These are phyloP conservation scores for Aulographum hederae DNA, from an alignment of 2,329 filamentous ascomycete species.

Conservation along the genomic window DNA sequence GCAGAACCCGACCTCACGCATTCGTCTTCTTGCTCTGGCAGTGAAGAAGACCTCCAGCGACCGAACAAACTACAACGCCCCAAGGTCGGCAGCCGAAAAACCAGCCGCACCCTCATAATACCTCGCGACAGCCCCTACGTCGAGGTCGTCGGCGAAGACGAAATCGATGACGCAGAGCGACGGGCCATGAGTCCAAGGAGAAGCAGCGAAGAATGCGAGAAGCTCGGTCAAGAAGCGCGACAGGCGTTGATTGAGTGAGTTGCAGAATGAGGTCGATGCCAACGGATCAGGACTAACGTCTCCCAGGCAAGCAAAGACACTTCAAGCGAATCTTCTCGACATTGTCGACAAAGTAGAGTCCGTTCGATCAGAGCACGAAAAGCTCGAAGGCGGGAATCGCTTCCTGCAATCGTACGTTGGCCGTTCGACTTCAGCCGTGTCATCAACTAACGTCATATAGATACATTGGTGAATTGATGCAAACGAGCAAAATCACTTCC, in stretches of 20 bases:
- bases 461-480: conserved; percentile 93
- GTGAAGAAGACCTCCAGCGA: not conserved
- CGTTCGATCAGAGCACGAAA: conserved; percentile 87
- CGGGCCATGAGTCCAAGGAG: conserved; percentile 85
- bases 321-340: conserved; percentile 77
- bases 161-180: conserved; percentile 74
- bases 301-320: conserved; percentile 62
- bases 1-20: not conserved
- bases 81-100: conserved; percentile 53
- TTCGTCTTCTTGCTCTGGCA: not conserved
- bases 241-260: conserved; percentile 43
- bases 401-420: conserved; percentile 53
- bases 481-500: conserved; percentile 43
- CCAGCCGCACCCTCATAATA: conserved; percentile 68
- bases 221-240: conserved; percentile 66
- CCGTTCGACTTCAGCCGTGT: not conserved
- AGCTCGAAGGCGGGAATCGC: conserved; percentile 90
- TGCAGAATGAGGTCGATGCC: conserved; percentile 20
- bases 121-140: conserved; percentile 58
- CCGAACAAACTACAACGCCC: conserved; percentile 36
- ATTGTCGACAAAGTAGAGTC: conserved; percentile 90
- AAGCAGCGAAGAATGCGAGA: conserved; percentile 80
- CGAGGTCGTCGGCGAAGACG: conserved; percentile 52
- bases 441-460: conserved; percentile 25
- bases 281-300: conserved; percentile 4